Evolutionary conservation across 768 basidiomycete genomes (phyloP).

Genomic region (Auricularia cornea): DNA sequence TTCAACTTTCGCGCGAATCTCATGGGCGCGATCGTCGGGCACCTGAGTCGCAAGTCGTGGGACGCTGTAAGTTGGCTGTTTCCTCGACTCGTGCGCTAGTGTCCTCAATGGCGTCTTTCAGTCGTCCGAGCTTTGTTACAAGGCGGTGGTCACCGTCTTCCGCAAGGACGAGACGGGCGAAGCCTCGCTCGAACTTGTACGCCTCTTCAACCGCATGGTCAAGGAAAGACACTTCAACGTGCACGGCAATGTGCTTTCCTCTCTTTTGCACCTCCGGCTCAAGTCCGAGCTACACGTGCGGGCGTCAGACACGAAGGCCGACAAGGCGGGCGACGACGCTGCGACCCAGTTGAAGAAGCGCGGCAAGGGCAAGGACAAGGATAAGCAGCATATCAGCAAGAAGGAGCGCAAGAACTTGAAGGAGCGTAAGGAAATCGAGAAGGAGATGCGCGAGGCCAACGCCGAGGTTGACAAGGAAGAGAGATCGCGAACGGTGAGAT

Average conservation of each 20-base stretch:
- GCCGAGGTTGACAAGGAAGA: conserved; percentile 92
- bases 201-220: conserved; percentile 89
- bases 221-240: conserved; percentile 88
- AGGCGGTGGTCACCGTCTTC: conserved; percentile 76
- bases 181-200: conserved; percentile 81
- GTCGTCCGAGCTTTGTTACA: conserved; percentile 80
- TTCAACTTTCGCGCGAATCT: conserved; percentile 96
- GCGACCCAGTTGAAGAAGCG: conserved; percentile 27
- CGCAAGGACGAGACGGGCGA: conserved; percentile 70
- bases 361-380: conserved; percentile 46
- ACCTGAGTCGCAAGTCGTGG: conserved; percentile 81
- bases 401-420: conserved; percentile 78
- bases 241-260: conserved; percentile 80
- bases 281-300: conserved; percentile 78
- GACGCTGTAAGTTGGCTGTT: conserved; percentile 59
- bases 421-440: conserved; percentile 83
- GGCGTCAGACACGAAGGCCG: conserved; percentile 60
- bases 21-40: conserved; percentile 77
- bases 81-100: neutral
- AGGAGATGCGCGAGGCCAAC: conserved; percentile 89
- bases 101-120: conserved; percentile 24
- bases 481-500: conserved; percentile 65
- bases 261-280: conserved; percentile 77
- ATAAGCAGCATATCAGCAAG: conserved; percentile 79
- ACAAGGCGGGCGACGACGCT: conserved; percentile 35